Base-by-base conservation (phyloP, 2,329 filamentous ascomycete species). In the Ascosphaera pollenicola region DNA sequence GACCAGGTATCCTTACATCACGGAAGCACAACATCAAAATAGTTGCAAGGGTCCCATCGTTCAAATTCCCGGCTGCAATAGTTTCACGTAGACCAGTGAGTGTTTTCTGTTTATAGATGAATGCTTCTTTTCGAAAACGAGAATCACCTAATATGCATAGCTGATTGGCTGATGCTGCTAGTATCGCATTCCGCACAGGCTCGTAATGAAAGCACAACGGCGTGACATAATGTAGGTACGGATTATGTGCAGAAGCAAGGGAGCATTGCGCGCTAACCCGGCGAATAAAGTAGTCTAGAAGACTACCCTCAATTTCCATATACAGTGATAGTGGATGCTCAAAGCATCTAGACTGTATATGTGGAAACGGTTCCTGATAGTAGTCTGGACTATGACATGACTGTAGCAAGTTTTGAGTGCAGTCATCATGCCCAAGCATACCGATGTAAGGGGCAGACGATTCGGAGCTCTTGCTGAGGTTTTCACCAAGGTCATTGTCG, bases 1-100 rank as follows among this genome's bases (percentile, higher is more conserved):
- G 26, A 30, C 11, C 36, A 31, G 13, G 13, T 17, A 35, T 30
- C 26, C 43, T 17, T 43, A 48, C 48, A 45, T 54, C 53, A 36
- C 51, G 49, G 40, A 54, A 55, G 41, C 53, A 55, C 16, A 55
- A 45, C 53, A 55, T 55, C 24, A 55, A 37, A 16, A 54, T 46
- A 2, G 52, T 49, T 11, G 53, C 52, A 8, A 54, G 43, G 3
- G 46, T 43, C 1, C 44, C 48, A 44, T 49, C 49, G 37, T 45
- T 45, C 16, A 48, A 39, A 13, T 34, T 37, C 2, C 39, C 44
- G 3, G 41, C 40, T 8, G 42, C 40, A 15, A 52, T 48, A 24
- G 45, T 45, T 1, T 44, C 44, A 19, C 48, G 47, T 3, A 54
- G 42, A 2, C 51, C 50, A 10, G 43, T 42, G 32, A 54, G 35